These are phyloP conservation scores for Phytopythium montanum DNA, from an alignment of 352 stramenopile species.

Conservation along the genomic window DNA sequence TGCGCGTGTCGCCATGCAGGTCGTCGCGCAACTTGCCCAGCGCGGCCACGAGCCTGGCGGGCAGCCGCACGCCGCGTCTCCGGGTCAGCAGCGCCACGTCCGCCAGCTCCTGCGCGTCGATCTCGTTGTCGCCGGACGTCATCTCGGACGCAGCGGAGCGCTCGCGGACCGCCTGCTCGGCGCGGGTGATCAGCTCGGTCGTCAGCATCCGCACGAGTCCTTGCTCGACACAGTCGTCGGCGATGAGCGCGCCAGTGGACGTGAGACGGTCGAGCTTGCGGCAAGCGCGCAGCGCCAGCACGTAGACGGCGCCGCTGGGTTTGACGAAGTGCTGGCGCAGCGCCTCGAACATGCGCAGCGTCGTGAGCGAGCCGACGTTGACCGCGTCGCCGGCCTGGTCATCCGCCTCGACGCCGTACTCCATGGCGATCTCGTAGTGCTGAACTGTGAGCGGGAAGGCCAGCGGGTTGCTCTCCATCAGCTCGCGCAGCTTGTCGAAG, in stretches of 20 bases:
- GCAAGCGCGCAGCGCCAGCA: slow-evolving; percentile 66
- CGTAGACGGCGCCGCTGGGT: slow-evolving; percentile 69
- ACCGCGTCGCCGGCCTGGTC: slow-evolving; percentile 19
- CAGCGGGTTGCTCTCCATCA: slow-evolving; percentile 48
- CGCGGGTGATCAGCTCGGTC: slow-evolving; percentile 21
- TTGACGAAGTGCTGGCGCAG: slow-evolving; percentile 74
- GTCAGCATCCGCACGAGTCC: slow-evolving; percentile 30
- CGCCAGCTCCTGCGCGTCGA: slow-evolving; percentile 30
- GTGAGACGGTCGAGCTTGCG: slow-evolving; percentile 46
- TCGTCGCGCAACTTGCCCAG: slow-evolving; percentile 19
- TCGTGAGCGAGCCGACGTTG: slow-evolving; percentile 40
- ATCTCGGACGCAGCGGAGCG: background rate
- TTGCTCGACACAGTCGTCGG: slow-evolving; percentile 50
- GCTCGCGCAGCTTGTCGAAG: slow-evolving; percentile 34
- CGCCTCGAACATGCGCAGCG: slow-evolving; percentile 70
- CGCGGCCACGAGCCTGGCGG: slow-evolving; percentile 24
- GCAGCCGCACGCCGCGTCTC: slow-evolving; percentile 28
- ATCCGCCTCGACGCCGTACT: slow-evolving; percentile 34
- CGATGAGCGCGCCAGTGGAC: slow-evolving; percentile 39
- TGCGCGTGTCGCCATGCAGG: slow-evolving; percentile 14
- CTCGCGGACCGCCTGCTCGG: background rate
- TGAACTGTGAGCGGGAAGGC: slow-evolving; percentile 48
- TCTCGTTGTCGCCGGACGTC: slow-evolving; percentile 6
- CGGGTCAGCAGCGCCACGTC: slow-evolving; percentile 30
- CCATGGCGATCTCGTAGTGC: slow-evolving; percentile 72